Base-by-base conservation (phyloP, 2,329 filamentous ascomycete species). In the Aschersonia sp. region DNA sequence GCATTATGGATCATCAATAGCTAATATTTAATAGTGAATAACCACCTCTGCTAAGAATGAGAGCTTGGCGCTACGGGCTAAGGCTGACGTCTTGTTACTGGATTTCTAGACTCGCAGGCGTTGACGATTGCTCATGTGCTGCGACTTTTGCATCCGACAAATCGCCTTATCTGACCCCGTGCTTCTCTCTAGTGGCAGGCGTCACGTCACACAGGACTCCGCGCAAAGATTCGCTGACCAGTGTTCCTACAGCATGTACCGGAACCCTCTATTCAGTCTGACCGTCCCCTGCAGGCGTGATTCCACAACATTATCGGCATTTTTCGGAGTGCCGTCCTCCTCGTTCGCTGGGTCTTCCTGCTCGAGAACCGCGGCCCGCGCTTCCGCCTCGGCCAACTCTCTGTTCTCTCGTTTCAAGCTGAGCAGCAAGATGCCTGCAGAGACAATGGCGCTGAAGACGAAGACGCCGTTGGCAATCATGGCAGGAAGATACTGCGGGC, bases 401-500 rank as follows among this genome's bases (percentile, higher is more conserved):
- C 29, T 31, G 29, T 49, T 49, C 43, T 49, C 47, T 41, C 45
- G 40, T 30, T 44, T 49, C 44, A 49, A 37, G 41, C 47, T 46
- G 14, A 44, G 41, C 22, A 49, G 45, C n/a, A 49, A 4, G n/a
- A 41, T 32, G 1, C 43, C 42, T 8, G 41, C 47, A 30, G 37
- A 46, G 5, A 30, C 47, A 5, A 49, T 44, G 7, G 47, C 46
- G 14, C 22, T 41, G 22, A 46, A 46, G 4, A 44, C 41, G n/a
- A 49, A 49, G 5, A 37, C 44, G 45, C 44, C 37, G 32, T 49
- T 49, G 47, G 47, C 32, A 32, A 49, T 46, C 47, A 49, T 49
- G 44, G 47, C 47, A 8, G 47, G 44, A 35, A 49, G 35, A 30
- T 49, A 49, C 22, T 46, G 47, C 14, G 45, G 47, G 9, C 44